These are phyloP conservation scores for Lactarius deliciosus DNA, from an alignment of 768 basidiomycete species.

Conservation along the genomic window DNA sequence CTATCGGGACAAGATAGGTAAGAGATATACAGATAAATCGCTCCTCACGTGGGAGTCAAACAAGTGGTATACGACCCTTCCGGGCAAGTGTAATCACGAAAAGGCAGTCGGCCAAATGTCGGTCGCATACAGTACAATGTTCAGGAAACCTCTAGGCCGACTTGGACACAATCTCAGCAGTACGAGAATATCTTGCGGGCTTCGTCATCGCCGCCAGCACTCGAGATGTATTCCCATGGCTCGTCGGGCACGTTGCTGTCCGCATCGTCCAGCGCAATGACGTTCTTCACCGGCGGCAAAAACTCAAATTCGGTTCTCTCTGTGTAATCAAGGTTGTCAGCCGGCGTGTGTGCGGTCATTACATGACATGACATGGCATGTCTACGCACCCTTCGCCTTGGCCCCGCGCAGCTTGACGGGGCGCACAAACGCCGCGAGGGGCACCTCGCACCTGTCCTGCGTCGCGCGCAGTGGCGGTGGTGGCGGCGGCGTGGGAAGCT, in stretches of 20 bases:
- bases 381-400: conserved; percentile 43
- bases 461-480: conserved; percentile 15
- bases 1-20: conserved; percentile 18
- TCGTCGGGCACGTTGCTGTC: conserved; percentile 48
- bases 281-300: conserved; percentile 51
- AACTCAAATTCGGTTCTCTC: conserved; percentile 56
- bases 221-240: conserved; percentile 57
- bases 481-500: conserved; percentile 6
- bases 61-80: conserved; percentile 18
- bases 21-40: conserved; percentile 17
- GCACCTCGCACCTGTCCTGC: conserved; percentile 30
- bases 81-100: conserved; percentile 11
- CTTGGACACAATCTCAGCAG: conserved; percentile 39
- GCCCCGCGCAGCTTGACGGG: conserved; percentile 27
- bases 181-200: conserved; percentile 40
- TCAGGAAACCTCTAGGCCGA: conserved; percentile 28
- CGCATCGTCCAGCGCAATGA: conserved; percentile 58
- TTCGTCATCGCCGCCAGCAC: conserved; percentile 42
- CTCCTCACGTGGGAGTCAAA: conserved; percentile 11
- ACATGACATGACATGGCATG: neutral
- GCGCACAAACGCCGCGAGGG: conserved; percentile 32
- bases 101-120: conserved; percentile 15
- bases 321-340: conserved; percentile 23
- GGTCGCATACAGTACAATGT: conserved; percentile 4
- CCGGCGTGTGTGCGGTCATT: neutral